Conservation (phyloP, 495 filamentous ascomycete species). For the Barbatosphaeria neglecta region DNA sequence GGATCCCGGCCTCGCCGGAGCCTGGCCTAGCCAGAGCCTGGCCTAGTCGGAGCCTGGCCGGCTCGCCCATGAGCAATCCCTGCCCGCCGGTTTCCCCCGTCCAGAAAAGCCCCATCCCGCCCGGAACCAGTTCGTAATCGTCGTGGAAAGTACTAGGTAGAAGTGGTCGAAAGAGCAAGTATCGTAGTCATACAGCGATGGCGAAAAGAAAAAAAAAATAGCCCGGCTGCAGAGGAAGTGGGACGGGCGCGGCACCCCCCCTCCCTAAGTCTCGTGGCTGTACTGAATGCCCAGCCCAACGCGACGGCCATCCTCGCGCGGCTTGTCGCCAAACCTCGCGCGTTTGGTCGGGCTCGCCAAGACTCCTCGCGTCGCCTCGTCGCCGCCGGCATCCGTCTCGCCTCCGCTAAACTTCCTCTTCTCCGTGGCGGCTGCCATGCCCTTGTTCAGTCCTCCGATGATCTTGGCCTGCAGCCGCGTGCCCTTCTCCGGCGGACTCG, state of each 20-base stretch:
- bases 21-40: too few relatives aligned
- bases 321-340: slow-evolving; percentile 35
- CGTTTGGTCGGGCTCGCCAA: slow-evolving; percentile 45
- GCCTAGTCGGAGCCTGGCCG: too few relatives aligned
- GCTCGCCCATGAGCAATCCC: too few relatives aligned
- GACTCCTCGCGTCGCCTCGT: slow-evolving; percentile 13
- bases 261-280: slow-evolving; percentile 14
- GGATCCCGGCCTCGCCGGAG: too few relatives aligned
- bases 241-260: too few relatives aligned
- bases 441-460: slow-evolving; percentile 56
- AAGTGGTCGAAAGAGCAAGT: too few relatives aligned
- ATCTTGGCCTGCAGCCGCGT: slow-evolving; percentile 51
- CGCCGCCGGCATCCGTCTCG: slow-evolving; percentile 26
- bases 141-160: neutral
- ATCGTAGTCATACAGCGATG: too few relatives aligned
- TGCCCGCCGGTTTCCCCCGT: too few relatives aligned
- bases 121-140: neutral
- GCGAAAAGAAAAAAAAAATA: too few relatives aligned
- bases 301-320: slow-evolving; percentile 19
- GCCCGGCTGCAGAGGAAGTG: too few relatives aligned
- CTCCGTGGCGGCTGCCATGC: slow-evolving; percentile 19
- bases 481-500: slow-evolving; percentile 30
- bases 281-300: slow-evolving; percentile 58
- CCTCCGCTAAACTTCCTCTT: slow-evolving; percentile 52
- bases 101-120: neutral